These are phyloP conservation scores for Tylopilus sp. DNA, from an alignment of 768 basidiomycete species.

Conservation along the genomic window DNA sequence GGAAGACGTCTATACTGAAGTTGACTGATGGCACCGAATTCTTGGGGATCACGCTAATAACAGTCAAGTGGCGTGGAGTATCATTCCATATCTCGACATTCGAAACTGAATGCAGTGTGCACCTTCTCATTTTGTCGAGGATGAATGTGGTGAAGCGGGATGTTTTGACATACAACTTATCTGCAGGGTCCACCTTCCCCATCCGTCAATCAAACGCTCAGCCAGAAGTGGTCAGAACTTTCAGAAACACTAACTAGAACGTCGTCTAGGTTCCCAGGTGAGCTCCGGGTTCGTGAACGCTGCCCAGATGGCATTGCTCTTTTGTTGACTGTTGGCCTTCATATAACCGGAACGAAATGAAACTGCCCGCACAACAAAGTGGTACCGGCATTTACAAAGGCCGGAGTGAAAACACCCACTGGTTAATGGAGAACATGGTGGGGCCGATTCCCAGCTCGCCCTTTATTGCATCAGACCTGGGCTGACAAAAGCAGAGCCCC, in stretches of 20 bases:
- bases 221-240: too few species aligned
- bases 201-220: neutral
- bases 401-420: constrained; percentile 1
- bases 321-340: neutral
- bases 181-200: neutral
- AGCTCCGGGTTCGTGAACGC: neutral
- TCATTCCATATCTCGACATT: neutral
- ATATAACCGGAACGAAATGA: neutral
- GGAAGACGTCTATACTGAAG: constrained; percentile 6
- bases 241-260: too few species aligned
- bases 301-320: neutral
- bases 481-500: constrained; percentile 46
- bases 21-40: constrained; percentile 5
- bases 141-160: constrained; percentile 1
- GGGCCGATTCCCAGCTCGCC: neutral
- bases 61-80: neutral
- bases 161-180: neutral
- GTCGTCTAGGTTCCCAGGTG: neutral
- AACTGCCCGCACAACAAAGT: neutral
- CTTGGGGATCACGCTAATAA: constrained; percentile 1
- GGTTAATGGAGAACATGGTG: neutral
- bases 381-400: neutral
- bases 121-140: neutral
- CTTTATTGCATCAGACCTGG: neutral
- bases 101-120: neutral